Conservation (phyloP, 768 basidiomycete species). For the Tricholoma hemisulphureum region DNA sequence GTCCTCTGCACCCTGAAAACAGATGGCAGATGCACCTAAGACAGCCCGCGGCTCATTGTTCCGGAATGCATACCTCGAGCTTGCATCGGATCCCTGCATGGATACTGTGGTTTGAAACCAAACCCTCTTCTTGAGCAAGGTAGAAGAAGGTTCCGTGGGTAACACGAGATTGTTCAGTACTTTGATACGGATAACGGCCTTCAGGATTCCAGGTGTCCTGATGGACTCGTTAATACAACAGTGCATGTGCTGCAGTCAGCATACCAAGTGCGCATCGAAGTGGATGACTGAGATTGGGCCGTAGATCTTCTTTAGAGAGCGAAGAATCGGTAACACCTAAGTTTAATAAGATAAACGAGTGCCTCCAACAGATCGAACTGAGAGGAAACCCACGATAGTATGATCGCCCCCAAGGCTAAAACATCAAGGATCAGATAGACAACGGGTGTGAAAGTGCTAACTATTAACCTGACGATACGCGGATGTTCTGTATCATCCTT, state of each 20-base stretch:
- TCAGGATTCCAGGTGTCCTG: conserved; percentile 59
- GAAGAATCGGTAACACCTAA: conserved; percentile 77
- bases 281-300: conserved; percentile 83
- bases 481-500: conserved; percentile 69
- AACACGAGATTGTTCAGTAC: conserved; percentile 59
- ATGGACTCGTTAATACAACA: conserved; percentile 16
- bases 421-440: conserved; percentile 2
- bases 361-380: conserved; percentile 23
- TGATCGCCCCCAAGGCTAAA: conserved; percentile 82
- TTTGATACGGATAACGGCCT: conserved; percentile 51
- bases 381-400: conserved; percentile 60
- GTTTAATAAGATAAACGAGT: conserved; percentile 23
- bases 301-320: conserved; percentile 74
- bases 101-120: conserved; percentile 73
- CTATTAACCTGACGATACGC: conserved; percentile 58
- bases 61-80: conserved; percentile 36
- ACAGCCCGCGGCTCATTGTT: conserved; percentile 15
- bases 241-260: background rate
- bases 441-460: conserved; percentile 1
- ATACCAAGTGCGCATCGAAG: conserved; percentile 64
- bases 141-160: conserved; percentile 90
- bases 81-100: conserved; percentile 88
- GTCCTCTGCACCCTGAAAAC: conserved; percentile 54
- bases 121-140: conserved; percentile 72
- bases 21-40: conserved; percentile 26